Evolutionary conservation across 495 filamentous ascomycete species (phyloP).

Genomic region (Elasticomyces elasticus): DNA sequence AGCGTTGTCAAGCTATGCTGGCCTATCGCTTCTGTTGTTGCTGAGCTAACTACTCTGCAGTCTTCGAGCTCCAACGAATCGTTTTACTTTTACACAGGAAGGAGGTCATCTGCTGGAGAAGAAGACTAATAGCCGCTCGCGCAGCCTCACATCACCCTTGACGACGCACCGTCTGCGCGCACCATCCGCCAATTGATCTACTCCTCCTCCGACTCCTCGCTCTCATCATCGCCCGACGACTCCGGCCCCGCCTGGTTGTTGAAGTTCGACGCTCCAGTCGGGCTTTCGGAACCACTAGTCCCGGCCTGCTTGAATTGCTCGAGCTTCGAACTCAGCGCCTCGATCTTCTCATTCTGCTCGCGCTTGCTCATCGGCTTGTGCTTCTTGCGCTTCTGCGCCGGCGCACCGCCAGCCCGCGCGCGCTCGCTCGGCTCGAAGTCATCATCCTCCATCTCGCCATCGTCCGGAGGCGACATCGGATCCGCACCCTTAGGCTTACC

Average conservation of each 20-base stretch:
- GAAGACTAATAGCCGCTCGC: too few species aligned
- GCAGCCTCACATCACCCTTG: neutral
- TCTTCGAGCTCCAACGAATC: neutral
- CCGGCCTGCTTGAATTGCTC: conserved; percentile 24
- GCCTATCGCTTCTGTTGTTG: neutral
- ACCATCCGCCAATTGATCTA: conserved; percentile 4
- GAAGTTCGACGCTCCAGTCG: conserved; percentile 7
- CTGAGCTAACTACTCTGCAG: neutral
- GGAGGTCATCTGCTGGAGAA: neutral
- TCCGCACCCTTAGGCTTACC: conserved; percentile 17
- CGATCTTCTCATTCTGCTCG: conserved; percentile 85
- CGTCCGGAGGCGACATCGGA: conserved; percentile 9
- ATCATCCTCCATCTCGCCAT: conserved; percentile 24
- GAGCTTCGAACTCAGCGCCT: conserved; percentile 54
- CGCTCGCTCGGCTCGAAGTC: conserved; percentile 35
- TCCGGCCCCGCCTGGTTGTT: conserved; percentile 6
- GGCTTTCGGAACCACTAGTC: conserved; percentile 15
- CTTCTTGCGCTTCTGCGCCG: conserved; percentile 66
- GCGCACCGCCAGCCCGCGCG: conserved; percentile 37
- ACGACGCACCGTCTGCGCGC: neutral
- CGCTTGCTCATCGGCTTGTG: conserved; percentile 97
- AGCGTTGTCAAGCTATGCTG: neutral
- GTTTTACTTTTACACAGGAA: neutral
- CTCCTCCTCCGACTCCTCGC: conserved; percentile 24
- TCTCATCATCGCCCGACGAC: conserved; percentile 17